Base-by-base conservation (phyloP, 2,329 filamentous ascomycete genomes). In the Balansia obtecta region DNA sequence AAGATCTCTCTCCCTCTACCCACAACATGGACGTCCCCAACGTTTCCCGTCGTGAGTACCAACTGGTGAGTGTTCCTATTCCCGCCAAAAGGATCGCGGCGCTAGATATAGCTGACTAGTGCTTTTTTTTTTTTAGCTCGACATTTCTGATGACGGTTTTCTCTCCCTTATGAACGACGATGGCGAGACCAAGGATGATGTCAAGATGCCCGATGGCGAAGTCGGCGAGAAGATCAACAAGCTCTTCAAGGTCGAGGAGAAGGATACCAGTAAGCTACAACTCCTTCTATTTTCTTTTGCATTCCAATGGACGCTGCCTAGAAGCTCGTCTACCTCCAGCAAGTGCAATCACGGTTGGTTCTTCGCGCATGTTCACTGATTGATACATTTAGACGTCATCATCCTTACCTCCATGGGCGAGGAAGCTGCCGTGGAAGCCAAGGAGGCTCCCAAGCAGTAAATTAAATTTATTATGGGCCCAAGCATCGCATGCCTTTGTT, bases 1-100 rank as follows among this genome's bases (percentile, higher is more conserved):
- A 98, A 80, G 94, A 98, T 78, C 83, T 98, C 57, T 96, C 85
- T 74, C 93, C 93, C 63, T 98, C 93, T 70, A 98, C 93, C 79
- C 82, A 86, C 79, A 86, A 94, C 82, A 94, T 94, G 88, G 88
- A 98, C 67, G 93, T 98, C 62, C 94, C 94, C 74, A 85, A 93
- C 75, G 91, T 97, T 74, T 71, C 70, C 64, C 90, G 91, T 67
- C 80, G 79, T 73, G 91, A 96, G 79, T 95, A 86, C 80, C 85
- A 93, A 79, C 83, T 97, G 66, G 88, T 96, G 78, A 82, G 88
- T 44, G 20, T 11, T 40, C 41, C 27, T 27, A 7, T 27, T 7
- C 27, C 27, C 1, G 2, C 8, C 27, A 27, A 27, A 27, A 27
- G 27, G 7, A 27, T 27, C 27, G 27, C 27, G 27, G 27, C 27